Evolutionary conservation across 2,329 filamentous ascomycete species (phyloP).

Genomic region (Ophiobolus disseminans): DNA sequence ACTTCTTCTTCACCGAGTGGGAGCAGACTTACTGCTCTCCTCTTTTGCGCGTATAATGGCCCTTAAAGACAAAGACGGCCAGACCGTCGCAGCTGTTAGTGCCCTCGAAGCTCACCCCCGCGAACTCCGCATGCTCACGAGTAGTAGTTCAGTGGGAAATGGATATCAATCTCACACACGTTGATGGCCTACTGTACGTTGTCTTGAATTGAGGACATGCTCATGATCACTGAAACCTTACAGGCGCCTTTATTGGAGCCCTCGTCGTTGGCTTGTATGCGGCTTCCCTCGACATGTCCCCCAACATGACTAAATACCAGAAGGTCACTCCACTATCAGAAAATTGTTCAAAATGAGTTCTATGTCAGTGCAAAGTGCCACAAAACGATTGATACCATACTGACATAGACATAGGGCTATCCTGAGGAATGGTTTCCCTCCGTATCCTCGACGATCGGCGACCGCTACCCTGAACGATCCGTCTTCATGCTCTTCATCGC

Average conservation of each 20-base stretch:
- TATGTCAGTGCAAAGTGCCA: conserved; percentile 59
- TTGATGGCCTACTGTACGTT: conserved; percentile 74
- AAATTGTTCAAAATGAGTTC: conserved; percentile 97
- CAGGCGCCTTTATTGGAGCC: conserved; percentile 85
- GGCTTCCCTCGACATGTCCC: conserved; percentile 9
- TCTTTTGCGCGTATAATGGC: conserved; percentile 55
- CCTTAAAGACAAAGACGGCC: conserved; percentile 68
- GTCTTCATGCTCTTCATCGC: conserved; percentile 98
- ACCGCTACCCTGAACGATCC: conserved; percentile 94
- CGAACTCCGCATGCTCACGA: conserved; percentile 40
- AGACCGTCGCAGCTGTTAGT: conserved; percentile 65
- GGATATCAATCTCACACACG: conserved; percentile 90
- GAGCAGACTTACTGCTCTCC: conserved; percentile 10
- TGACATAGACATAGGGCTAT: conserved; percentile 45
- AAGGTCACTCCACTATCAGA: conserved; percentile 84
- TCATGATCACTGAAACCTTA: conserved; percentile 16
- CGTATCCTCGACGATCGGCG: conserved; percentile 94
- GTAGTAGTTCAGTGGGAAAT: conserved; percentile 77
- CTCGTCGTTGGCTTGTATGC: conserved; percentile 72
- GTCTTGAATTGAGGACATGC: background rate
- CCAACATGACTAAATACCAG: conserved; percentile 28
- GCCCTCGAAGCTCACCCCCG: conserved; percentile 32
- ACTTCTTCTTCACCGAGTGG: conserved; percentile 25
- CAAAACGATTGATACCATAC: conserved; percentile 2
- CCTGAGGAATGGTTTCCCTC: conserved; percentile 97